Percentiles rank a stretch among this genome's conserved stretches.
Conservation (phyloP, 208 protist genomes). For the Trypanosoma platydactyli region DNA sequence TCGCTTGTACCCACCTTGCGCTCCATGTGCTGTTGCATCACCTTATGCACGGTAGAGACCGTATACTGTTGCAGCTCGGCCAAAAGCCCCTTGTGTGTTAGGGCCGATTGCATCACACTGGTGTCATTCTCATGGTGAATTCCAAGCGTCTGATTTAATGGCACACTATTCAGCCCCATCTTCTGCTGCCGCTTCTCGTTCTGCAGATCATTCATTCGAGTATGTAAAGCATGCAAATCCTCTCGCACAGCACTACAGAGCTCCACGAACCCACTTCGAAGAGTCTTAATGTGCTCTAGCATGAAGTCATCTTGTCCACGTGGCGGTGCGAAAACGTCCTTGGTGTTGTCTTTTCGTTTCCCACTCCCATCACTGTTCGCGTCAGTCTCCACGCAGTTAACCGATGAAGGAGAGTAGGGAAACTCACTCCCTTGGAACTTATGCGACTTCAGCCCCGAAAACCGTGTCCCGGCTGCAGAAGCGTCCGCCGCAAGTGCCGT, state of each 20-base stretch:
- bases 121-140: neutral
- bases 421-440: too few relatives aligned
- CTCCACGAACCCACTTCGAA: conserved; percentile 61
- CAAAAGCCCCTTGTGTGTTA: conserved; percentile 4
- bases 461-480: too few relatives aligned
- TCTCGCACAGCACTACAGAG: conserved; percentile 66
- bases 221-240: conserved; percentile 53
- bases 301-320: neutral
- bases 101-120: neutral
- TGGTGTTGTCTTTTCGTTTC: neutral
- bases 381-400: too few relatives aligned
- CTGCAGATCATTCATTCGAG: conserved; percentile 27
- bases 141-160: neutral
- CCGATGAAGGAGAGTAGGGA: too few relatives aligned
- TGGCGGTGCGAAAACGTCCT: neutral
- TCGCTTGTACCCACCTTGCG: neutral
- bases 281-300: conserved; percentile 28
- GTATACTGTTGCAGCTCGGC: conserved; percentile 25
- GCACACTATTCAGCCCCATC: neutral
- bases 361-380: too few relatives aligned
- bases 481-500: too few relatives aligned
- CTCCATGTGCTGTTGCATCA: conserved; percentile 16
- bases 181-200: neutral
- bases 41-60: conserved; percentile 11
- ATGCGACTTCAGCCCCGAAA: too few relatives aligned